These are phyloP conservation scores for Scolecobasidium constrictum DNA, from an alignment of 2,329 filamentous ascomycete genomes.

Conservation along the genomic window DNA sequence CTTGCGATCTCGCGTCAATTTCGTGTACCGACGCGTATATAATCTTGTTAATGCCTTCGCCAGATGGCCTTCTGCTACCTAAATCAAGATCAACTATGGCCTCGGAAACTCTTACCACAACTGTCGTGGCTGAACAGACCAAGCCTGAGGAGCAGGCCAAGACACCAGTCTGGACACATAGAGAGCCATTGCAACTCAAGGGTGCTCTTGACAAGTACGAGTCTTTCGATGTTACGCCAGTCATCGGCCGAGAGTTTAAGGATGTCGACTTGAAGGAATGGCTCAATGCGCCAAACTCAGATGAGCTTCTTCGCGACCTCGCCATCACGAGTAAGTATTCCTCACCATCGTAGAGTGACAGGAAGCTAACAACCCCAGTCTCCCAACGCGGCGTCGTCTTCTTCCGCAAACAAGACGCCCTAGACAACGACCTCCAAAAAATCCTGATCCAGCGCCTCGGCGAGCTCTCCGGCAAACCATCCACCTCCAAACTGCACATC, in stretches of 20 bases:
- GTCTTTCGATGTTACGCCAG: conserved; percentile 38
- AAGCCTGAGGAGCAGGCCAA: background rate
- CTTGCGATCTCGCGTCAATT: too few relatives aligned
- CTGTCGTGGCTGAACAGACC: background rate
- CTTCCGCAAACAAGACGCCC: conserved; percentile 52
- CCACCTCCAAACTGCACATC: conserved; percentile 47
- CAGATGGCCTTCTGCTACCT: too few relatives aligned
- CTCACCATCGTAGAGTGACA: background rate
- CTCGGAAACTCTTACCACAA: too few relatives aligned
- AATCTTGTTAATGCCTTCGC: too few relatives aligned
- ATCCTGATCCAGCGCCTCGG: conserved; percentile 50
- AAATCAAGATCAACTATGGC: too few relatives aligned
- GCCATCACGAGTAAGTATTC: conserved; percentile 38
- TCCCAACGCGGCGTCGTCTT: conserved; percentile 61
- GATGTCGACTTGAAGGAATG: conserved; percentile 24
- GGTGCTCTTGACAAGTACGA: conserved; percentile 33
- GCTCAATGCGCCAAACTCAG: conserved; percentile 22
- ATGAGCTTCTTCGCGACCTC: conserved; percentile 27
- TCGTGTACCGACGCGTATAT: too few relatives aligned
- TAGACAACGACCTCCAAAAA: conserved; percentile 55
- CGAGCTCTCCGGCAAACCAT: conserved; percentile 47
- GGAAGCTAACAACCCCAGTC: conserved; percentile 31
- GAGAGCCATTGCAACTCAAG: conserved; percentile 23
- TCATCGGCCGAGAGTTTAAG: conserved; percentile 39
- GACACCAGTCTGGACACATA: background rate